Evolutionary conservation across 2,329 filamentous ascomycete species (phyloP).

Genomic region (Trichoderma hamatum): DNA sequence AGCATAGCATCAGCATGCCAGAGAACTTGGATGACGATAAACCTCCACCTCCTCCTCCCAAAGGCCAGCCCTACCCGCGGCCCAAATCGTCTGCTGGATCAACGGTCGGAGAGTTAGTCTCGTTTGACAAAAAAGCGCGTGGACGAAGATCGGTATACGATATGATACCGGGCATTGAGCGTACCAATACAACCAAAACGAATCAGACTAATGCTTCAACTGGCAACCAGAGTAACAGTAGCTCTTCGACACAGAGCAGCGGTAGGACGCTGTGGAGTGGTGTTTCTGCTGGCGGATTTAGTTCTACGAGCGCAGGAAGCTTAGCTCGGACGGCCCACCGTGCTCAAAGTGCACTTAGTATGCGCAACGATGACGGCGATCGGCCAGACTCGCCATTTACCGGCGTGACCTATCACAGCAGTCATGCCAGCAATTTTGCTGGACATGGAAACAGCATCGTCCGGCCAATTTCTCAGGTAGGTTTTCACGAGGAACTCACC

Average conservation of each 20-base stretch:
- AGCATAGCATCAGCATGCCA: constrained; percentile 54
- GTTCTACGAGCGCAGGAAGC: constrained; percentile 93
- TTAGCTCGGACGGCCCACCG: constrained; percentile 74
- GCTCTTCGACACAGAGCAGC: constrained; percentile 75
- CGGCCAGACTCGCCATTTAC: constrained; percentile 69
- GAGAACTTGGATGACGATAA: constrained; percentile 52
- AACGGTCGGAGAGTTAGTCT: constrained; percentile 49
- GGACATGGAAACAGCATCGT: constrained; percentile 39
- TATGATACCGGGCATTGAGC: constrained; percentile 68
- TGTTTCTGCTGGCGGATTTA: constrained; percentile 84
- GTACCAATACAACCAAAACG: constrained; percentile 88
- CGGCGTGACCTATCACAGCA: constrained; percentile 88
- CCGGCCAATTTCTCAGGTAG: constrained; percentile 67
- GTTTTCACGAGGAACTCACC: constrained; percentile 65
- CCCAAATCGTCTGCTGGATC: constrained; percentile 64
- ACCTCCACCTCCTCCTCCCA: constrained; percentile 66
- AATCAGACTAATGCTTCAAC: constrained; percentile 78
- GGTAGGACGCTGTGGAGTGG: constrained; percentile 92
- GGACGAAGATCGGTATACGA: constrained; percentile 79
- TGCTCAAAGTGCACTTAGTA: constrained; percentile 67
- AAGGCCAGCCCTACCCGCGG: constrained; percentile 54
- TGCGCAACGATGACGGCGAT: constrained; percentile 57
- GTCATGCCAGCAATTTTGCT: constrained; percentile 66
- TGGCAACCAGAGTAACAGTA: constrained; percentile 71
- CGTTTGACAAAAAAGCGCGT: constrained; percentile 54